phyloP scores from a whole-genome alignment of 164 flowering plant species.

The Chloranthus sessilifolius region DNA sequence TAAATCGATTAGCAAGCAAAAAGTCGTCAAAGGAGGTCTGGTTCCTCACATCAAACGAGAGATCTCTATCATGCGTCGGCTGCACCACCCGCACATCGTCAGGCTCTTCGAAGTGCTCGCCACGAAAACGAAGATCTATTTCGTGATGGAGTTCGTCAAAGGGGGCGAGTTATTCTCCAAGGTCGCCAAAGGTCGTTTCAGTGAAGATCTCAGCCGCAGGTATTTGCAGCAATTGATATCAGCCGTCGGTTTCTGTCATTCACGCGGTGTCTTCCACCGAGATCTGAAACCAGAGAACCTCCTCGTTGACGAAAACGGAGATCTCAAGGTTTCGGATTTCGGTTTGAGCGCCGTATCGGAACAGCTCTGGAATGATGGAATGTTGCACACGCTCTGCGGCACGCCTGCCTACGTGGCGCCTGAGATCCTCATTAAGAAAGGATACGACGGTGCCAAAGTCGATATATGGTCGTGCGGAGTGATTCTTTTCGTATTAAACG shows the following conservation, averaged over 20 bases:
- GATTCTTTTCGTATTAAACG: constrained; percentile 45
- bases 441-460: constrained; percentile 58
- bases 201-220: constrained; percentile 51
- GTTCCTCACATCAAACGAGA: constrained; percentile 42
- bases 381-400: constrained; percentile 68
- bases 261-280: constrained; percentile 62
- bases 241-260: constrained; percentile 61
- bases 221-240: constrained; percentile 67
- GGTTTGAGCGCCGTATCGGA: constrained; percentile 58
- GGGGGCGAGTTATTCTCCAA: constrained; percentile 69
- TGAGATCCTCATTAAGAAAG: constrained; percentile 56
- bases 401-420: constrained; percentile 79
- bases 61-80: constrained; percentile 56
- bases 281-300: constrained; percentile 73
- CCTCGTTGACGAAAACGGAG: constrained; percentile 56
- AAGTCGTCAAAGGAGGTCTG: constrained; percentile 28
- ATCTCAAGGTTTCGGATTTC: constrained; percentile 58
- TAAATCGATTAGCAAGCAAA: constrained; percentile 52
- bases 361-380: constrained; percentile 44
- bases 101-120: constrained; percentile 61
- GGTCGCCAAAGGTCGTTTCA: constrained; percentile 47
- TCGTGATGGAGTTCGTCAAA: constrained; percentile 65
- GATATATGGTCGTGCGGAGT: constrained; percentile 78
- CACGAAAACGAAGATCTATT: constrained; percentile 59
- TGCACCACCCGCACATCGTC: constrained; percentile 58